A percentile compares a stretch with the other conserved stretches of the same genome.
phyloP scores from a whole-genome alignment of 768 basidiomycete species.

The Serendipita sp. region DNA sequence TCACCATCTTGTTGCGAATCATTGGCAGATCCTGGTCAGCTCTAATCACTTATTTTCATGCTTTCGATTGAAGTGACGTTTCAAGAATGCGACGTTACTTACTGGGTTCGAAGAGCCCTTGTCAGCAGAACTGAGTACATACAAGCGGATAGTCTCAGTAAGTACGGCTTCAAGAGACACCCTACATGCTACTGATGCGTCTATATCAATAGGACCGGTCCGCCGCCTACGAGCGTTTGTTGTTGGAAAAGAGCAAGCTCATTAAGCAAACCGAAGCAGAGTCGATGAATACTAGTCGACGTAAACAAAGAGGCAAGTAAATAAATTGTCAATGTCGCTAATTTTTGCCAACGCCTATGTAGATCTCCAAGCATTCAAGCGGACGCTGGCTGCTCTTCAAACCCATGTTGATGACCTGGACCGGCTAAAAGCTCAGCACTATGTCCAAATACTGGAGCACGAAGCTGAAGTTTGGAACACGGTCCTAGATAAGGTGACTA shows the following conservation, averaged over 20 bases:
- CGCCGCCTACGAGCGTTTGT: constrained; percentile 60
- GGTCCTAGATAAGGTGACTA: constrained; percentile 64
- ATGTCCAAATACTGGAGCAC: constrained; percentile 76
- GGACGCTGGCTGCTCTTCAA: constrained; percentile 65
- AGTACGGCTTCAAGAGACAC: constrained; percentile 13
- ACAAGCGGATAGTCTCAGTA: constrained; percentile 57
- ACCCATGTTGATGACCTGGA: constrained; percentile 86
- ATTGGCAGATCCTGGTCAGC: constrained; percentile 78
- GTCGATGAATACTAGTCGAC: constrained; percentile 47
- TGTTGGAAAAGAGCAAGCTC: constrained; percentile 67
- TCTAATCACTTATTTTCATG: constrained; percentile 8
- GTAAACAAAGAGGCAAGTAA: constrained; percentile 64
- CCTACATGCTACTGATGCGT: neutral
- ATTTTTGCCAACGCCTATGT: constrained; percentile 10
- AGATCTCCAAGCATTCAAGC: constrained; percentile 82
- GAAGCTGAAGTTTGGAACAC: constrained; percentile 94
- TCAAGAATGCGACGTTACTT: constrained; percentile 68
- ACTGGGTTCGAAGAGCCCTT: constrained; percentile 81
- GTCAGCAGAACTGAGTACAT: constrained; percentile 67
- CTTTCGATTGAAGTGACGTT: neutral
- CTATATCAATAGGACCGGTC: constrained; percentile 57
- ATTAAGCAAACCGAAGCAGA: constrained; percentile 75
- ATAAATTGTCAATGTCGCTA: constrained; percentile 5
- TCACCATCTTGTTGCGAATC: constrained; percentile 82
- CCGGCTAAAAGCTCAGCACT: constrained; percentile 67